Evolutionary conservation across 805 yeast genomes (phyloP), one percentile per base, ranked within the genome.

Genomic region (Candida silvicultrix): DNA sequence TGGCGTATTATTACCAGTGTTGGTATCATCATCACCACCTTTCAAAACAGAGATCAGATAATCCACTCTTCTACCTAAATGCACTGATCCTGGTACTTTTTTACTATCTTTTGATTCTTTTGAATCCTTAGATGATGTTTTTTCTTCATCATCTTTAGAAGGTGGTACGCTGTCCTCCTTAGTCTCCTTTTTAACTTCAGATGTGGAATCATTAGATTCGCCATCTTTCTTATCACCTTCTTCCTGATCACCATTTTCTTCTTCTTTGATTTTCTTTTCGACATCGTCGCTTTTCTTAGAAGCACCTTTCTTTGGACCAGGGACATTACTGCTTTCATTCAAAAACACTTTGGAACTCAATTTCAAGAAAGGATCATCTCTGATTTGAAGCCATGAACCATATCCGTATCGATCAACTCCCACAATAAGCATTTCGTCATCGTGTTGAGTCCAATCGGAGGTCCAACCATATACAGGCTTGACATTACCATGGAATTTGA

Each of bases 371-470:
- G 99, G 98, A 66, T 94, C 99, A 67, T 94, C 99, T 60, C 99
- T 75, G 40, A 94, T 90, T 59, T 86, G 90, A 3, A 76, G 63
- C 99, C 99, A 94, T 1, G 96, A 83, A 16, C 98, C 98, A 64
- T 89, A 90, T 0, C 99, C 99, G 65, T 90, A 90, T 66, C 88
- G 89, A 59, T 78, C 76, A 20, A 92, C 85, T 52, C 99, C 99
- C 32, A 86, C 78, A 49, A 94, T 64, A 45, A 94, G 72, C 80
- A 81, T 85, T 43, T 89, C 85, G 63, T 94, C 99, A 60, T 94
- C 96, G 29, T 73, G 78, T 14, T 74, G 71, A 3, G 73, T 71
- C 99, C 99, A 94, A 25, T 80, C 81, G 56, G 96, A 87, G 44
- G 78, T 77, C 99, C 99, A 94, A 40, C 86, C 92, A 58, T 81